Percentiles rank a stretch among this genome's conserved stretches.
Evolutionary conservation across 805 yeast genomes (phyloP).

Genomic region (Metschnikowia borealis): DNA sequence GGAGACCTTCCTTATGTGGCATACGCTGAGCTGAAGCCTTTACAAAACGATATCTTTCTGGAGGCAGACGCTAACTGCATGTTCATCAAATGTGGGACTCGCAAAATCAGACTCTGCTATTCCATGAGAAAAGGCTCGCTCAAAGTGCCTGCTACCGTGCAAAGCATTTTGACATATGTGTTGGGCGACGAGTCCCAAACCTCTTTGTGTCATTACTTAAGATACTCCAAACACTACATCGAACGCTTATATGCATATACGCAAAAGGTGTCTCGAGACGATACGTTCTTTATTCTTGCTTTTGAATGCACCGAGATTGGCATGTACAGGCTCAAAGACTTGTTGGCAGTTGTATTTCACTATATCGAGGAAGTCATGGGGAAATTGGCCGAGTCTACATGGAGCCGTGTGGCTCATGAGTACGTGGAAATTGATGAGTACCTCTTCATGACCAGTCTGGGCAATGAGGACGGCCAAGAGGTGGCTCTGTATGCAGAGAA

Average conservation of each 20-base stretch:
- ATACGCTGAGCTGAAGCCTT: background rate
- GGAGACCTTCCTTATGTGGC: background rate
- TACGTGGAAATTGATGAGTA: constrained; percentile 41
- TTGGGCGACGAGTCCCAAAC: constrained; percentile 60
- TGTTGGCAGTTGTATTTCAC: constrained; percentile 34
- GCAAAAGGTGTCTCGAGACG: constrained; percentile 33
- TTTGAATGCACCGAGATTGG: constrained; percentile 48
- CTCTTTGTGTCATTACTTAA: constrained; percentile 44
- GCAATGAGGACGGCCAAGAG: constrained; percentile 4
- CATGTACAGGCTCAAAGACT: constrained; percentile 25
- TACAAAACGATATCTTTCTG: constrained; percentile 9
- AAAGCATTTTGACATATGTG: constrained; percentile 50
- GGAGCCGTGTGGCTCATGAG: constrained; percentile 46
- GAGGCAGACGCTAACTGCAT: constrained; percentile 21
- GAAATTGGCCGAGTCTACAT: constrained; percentile 6
- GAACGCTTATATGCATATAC: constrained; percentile 40
- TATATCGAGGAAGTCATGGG: constrained; percentile 19
- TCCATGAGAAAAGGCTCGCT: constrained; percentile 26
- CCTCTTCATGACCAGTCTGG: constrained; percentile 37
- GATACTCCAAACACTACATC: constrained; percentile 27
- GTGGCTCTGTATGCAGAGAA: constrained; percentile 11
- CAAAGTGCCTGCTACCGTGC: constrained; percentile 21
- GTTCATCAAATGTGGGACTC: constrained; percentile 32
- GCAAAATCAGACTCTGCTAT: constrained; percentile 43
- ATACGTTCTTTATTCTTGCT: constrained; percentile 47